Base-by-base conservation (phyloP, 192 early-diverging fungal species). In the Coemansia sp. region DNA sequence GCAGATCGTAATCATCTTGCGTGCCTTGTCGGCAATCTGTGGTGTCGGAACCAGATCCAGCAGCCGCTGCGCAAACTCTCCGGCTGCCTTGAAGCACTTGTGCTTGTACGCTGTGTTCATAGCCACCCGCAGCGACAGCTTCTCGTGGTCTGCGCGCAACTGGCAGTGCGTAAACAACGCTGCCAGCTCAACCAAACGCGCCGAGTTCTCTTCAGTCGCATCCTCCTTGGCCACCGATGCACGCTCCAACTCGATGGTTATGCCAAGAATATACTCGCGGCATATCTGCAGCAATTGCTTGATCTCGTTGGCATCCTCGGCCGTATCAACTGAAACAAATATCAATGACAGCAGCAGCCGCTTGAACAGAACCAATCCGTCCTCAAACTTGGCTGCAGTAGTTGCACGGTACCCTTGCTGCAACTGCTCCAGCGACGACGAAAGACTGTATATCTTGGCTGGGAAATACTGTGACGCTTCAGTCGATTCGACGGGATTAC, bases 101-200 rank as follows among this genome's bases (percentile, higher is more conserved):
- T 83, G 71, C 83, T 92, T 94, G 74, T 88, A 93, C 21, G 89
- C 87, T 51, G 87, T 83, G 46, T 85, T 87, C 88, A 94, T 95
- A 26, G 96, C 97, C 52, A 87, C 85, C n/a, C 88, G 87, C 65
- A 99, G 75, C 47, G 87, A 87, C 31, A 95, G 84, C 69, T 94
- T 94, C 78, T 93, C 82, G 73, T 99, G 97, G 14, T 87, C 78
- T 0, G 89, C 86, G 57, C 97, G 93, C 53, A 99, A 81, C 64
- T 92, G 84, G 73, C 92, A 93, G 68, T 96, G 91, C 2, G 97
- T 95, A 71, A 96, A 98, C 81, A 96, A 99, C 1, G 93, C 94
- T 0, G 94, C 93, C 31, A 99, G 83, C 69, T 98, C 97, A 9
- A 97, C 71, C 28, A 92, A 85, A 61, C 92, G 94, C n/a, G 81